Conservation (phyloP, 495 filamentous ascomycete species). For the Tuber aestivum region DNA sequence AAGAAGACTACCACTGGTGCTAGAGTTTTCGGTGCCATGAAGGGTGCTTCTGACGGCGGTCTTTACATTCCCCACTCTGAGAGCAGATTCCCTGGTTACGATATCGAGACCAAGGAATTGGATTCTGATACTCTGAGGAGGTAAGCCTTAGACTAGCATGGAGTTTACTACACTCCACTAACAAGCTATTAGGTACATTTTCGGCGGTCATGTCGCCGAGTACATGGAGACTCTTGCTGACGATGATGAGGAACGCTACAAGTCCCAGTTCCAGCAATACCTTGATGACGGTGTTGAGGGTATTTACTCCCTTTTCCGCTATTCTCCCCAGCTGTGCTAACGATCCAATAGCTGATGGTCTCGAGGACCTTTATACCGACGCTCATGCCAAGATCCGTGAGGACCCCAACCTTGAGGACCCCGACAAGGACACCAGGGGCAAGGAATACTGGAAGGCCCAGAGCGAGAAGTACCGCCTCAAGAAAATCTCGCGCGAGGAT, state of each 20-base stretch:
- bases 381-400: constrained; percentile 96
- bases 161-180: not conserved
- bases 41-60: constrained; percentile 97
- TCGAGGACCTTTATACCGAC: constrained; percentile 94
- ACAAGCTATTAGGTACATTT: constrained; percentile 62
- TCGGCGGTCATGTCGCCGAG: constrained; percentile 94
- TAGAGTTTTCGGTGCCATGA: constrained; percentile 98
- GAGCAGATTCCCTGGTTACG: constrained; percentile 97
- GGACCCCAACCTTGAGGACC: constrained; percentile 92
- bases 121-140: constrained; percentile 93
- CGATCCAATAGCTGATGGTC: constrained; percentile 60
- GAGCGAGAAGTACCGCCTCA: constrained; percentile 75
- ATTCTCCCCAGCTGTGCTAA: constrained; percentile 2
- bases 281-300: constrained; percentile 86
- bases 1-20: constrained; percentile 94
- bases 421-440: constrained; percentile 76
- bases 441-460: constrained; percentile 97
- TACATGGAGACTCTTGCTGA: constrained; percentile 99
- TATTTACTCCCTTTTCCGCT: constrained; percentile 3
- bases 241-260: constrained; percentile 99
- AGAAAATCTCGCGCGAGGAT: constrained; percentile 74
- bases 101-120: constrained; percentile 92
- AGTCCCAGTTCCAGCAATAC: constrained; percentile 94
- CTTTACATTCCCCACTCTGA: constrained; percentile 96
- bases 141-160: constrained; percentile 24